Percentiles rank a stretch among this genome's conserved stretches.
phyloP scores from a whole-genome alignment of 306 rosid species.

The Gillenia trifoliata region DNA sequence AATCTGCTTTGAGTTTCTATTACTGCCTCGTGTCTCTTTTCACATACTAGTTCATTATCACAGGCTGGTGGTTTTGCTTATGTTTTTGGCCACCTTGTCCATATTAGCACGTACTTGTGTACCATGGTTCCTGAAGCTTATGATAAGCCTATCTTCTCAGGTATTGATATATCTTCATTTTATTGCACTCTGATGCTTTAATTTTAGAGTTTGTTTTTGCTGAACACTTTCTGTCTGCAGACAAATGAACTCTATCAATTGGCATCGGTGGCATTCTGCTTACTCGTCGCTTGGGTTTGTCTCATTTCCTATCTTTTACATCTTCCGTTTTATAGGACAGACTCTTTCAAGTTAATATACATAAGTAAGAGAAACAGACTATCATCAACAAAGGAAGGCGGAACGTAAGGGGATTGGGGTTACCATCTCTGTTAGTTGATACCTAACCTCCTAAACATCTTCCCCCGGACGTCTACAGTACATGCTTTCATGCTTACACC shows the following conservation, averaged over 20 bases:
- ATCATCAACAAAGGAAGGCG: background rate
- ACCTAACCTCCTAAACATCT: background rate
- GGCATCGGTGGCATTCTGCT: constrained; percentile 96
- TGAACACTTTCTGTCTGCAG: constrained; percentile 41
- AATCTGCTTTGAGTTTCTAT: constrained; percentile 8
- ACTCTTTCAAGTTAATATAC: constrained; percentile 5
- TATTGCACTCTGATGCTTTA: constrained; percentile 10
- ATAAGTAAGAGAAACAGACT: background rate
- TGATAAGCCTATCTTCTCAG: constrained; percentile 95
- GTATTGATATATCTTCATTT: constrained; percentile 35
- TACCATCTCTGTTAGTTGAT: background rate
- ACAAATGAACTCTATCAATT: constrained; percentile 95
- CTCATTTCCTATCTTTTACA: constrained; percentile 25
- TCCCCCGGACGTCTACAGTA: background rate
- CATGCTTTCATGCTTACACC: background rate
- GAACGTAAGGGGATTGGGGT: background rate
- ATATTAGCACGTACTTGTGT: constrained; percentile 76
- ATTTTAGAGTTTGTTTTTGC: constrained; percentile 18
- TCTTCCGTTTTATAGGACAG: constrained; percentile 13
- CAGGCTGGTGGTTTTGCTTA: constrained; percentile 70
- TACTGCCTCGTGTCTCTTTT: constrained; percentile 15
- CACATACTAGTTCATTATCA: constrained; percentile 23
- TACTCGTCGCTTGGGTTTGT: constrained; percentile 95
- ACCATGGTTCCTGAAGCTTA: constrained; percentile 91
- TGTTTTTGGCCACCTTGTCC: constrained; percentile 70